phyloP scores from a whole-genome alignment of 495 filamentous ascomycete genomes.

The Tuber microsphaerosporum region DNA sequence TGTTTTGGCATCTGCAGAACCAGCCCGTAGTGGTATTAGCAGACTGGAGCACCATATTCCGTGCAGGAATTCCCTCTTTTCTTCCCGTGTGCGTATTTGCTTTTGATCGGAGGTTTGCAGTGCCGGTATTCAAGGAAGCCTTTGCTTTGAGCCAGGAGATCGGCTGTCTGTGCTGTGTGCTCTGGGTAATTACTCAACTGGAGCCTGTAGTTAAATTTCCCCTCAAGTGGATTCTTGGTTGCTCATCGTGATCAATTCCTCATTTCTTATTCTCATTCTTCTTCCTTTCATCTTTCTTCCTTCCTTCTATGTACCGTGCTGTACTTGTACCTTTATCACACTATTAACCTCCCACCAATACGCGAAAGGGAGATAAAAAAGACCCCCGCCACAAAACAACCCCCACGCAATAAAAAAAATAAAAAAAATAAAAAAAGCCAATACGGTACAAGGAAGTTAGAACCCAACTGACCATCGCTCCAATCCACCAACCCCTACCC shows the following conservation, averaged over 20 bases:
- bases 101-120: constrained; percentile 1
- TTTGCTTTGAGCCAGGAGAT: neutral
- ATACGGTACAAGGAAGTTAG: neutral
- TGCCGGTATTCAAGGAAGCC: neutral
- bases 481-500: neutral
- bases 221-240: neutral
- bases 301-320: neutral
- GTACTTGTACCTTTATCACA: neutral
- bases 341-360: neutral
- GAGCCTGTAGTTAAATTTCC: neutral
- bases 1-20: neutral
- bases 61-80: neutral
- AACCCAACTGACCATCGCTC: neutral
- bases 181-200: neutral
- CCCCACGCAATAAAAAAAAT: neutral
- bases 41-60: neutral
- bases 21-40: neutral
- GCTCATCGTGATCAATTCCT: neutral
- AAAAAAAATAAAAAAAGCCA: neutral
- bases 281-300: neutral
- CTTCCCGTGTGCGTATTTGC: neutral
- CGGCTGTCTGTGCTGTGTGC: neutral
- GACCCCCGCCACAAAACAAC: neutral
- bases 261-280: neutral
- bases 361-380: neutral